phyloP scores from a whole-genome alignment of 345 rosid species.

The Eucalyptus curtisii region DNA sequence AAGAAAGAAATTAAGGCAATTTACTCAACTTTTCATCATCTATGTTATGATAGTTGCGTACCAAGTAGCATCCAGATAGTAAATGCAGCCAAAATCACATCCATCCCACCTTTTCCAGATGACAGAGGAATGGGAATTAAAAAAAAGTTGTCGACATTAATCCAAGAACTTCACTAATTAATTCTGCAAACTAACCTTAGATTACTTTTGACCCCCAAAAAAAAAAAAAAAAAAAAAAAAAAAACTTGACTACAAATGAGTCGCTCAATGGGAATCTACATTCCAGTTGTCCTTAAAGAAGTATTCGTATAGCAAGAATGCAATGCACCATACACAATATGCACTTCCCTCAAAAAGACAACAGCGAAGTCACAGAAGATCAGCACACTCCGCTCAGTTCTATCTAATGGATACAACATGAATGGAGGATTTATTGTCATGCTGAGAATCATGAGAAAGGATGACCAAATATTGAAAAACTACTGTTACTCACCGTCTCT shows the following conservation, averaged over 20 bases:
- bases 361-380: not conserved
- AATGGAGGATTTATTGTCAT: not conserved
- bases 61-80: not conserved
- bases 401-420: not conserved
- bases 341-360: not conserved
- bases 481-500: slow-evolving; percentile 51
- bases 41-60: not conserved
- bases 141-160: not conserved
- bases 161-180: not conserved
- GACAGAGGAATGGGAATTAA: not conserved
- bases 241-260: not conserved
- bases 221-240: too few species aligned
- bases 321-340: not conserved
- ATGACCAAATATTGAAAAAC: not conserved
- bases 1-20: not conserved
- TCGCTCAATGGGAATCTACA: not conserved
- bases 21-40: not conserved
- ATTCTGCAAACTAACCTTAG: not conserved
- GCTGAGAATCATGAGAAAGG: not conserved
- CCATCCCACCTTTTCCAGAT: not conserved
- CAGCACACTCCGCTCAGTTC: not conserved
- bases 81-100: not conserved
- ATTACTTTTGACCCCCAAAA: too few species aligned
- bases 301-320: not conserved
- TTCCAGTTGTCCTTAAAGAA: not conserved